Evolutionary conservation across 2,329 filamentous ascomycete genomes (phyloP), one percentile per base, ranked within the genome.

Genomic region (Ceratocystis cubensis): DNA sequence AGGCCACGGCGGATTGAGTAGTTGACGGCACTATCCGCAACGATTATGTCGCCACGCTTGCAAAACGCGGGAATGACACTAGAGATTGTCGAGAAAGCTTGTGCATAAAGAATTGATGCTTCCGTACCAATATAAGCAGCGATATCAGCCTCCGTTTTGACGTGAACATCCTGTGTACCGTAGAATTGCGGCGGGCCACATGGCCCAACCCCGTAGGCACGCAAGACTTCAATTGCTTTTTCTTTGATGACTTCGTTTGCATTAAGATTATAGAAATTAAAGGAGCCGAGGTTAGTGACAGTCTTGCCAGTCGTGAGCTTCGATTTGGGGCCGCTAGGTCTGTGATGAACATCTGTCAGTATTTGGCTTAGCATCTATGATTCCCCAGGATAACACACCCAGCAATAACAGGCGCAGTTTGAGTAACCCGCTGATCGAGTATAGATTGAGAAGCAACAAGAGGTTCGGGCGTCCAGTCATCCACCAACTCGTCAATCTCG

Each of bases 121-220:
- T 92, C 86, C 1, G 89, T 90, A 28, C 94, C 94, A 30, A 99
- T 78, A 74, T 93, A 96, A 8, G 88, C 84, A 28, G 94, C 91
- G 73, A 99, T 92, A 74, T 97, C 93, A 66, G 89, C 85, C 77
- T 99, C 94, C 17, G 91, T 91, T 79, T 95, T 94, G 84, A 96
- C 93, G 76, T 99, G 94, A 59, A 97, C 92, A 76, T 99, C 94
- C 75, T 97, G 93, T 41, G 91, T 99, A 70, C 92, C 94, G 78
- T 99, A 99, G 78, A 99, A 99, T 70, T 96, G 92, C 5, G 94
- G 94, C 20, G 94, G 94, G 22, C 94, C 94, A 74, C 94, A 99
- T 67, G 94, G 93, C 7, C 94, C 95, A 50, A 99, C 95, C 66
- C 94, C 94, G 72, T 99, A 99, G 22, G 89, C 96, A 68, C 93